Percentiles rank a stretch among this genome's conserved stretches.
Evolutionary conservation across 352 stramenopile species (phyloP).

Genomic region (Globisporangium radiosum): DNA sequence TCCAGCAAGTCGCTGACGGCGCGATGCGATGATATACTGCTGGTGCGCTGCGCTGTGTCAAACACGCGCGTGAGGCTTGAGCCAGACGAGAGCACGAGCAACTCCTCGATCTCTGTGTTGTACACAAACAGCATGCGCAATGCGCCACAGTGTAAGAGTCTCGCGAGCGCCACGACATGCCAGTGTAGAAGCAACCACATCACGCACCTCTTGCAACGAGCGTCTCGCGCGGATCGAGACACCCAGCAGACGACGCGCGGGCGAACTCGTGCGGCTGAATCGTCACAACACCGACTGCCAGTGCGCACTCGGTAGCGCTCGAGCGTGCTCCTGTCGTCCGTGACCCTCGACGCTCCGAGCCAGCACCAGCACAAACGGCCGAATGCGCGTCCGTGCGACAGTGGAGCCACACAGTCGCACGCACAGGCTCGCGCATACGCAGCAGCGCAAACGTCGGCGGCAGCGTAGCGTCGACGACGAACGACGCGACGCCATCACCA

Average conservation of each 20-base stretch:
- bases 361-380: no score
- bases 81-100: constrained; percentile 42
- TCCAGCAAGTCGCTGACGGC: not conserved
- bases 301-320: not conserved
- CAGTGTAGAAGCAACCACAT: not conserved
- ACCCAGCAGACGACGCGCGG: not conserved
- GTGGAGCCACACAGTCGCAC: constrained; percentile 15
- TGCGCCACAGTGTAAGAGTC: not conserved
- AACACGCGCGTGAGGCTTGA: constrained; percentile 25
- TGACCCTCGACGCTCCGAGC: not conserved
- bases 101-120: constrained; percentile 11
- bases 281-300: not conserved
- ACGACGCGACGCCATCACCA: constrained; percentile 1
- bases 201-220: not conserved
- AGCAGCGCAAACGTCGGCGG: constrained; percentile 5
- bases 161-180: no score
- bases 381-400: not conserved
- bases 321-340: not conserved
- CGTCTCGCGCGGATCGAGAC: not conserved
- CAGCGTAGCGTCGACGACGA: constrained; percentile 4
- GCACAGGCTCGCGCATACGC: constrained; percentile 1
- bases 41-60: not conserved
- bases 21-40: not conserved
- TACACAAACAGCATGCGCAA: not conserved
- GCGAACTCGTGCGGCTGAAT: constrained; percentile 4